Evolutionary conservation across 768 basidiomycete species (phyloP), one percentile per base, ranked within the genome.

Genomic region (Tephrocybe rancida): DNA sequence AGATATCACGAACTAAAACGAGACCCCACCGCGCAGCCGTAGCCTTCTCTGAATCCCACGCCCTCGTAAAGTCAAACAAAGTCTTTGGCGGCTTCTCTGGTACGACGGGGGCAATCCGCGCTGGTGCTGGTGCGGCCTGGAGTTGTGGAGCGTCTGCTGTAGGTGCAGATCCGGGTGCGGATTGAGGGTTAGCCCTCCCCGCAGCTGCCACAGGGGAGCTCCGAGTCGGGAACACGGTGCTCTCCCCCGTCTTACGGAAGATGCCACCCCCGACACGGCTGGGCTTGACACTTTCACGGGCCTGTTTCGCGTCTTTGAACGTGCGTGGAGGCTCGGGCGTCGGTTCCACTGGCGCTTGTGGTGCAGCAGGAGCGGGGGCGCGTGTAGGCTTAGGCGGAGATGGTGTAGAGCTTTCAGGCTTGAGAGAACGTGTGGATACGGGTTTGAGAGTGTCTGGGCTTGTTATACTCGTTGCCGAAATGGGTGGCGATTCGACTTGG

Each of bases 231-330:
- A 91, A 80, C 9, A 90, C 66, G 1, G 80, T 86, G 39, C 78
- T 81, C 16, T 80, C 72, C 1, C 90, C 90, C 11, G 82, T 77
- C 2, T 39, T 16, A 24, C 84, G 79, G 70, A 92, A 89, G 47
- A 92, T 87, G 0, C 89, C 90, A 8, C 88, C 90, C 0, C 87
- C 84, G 3, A 84, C 79, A 37, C 75, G 74, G 50, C 71, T 74
- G n/a, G 59, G 70, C 50, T 72, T 78, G 13, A 67, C 69, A 39
- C 48, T 73, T 13, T 83, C 79, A 25, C 87, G 81, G 0, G 73
- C 74, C 48, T 79, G 73, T 61, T 85, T 87, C 4, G 80, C 85
- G 25, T 85, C 81, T 55, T 74, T 69, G 67, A 88, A 88, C 2
- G 81, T 76, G 5, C 54, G 59, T n/a, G 56, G 63, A 47, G 57